phyloP scores from a whole-genome alignment of 2,329 filamentous ascomycete genomes.

The Nannizziopsis barbatae region DNA sequence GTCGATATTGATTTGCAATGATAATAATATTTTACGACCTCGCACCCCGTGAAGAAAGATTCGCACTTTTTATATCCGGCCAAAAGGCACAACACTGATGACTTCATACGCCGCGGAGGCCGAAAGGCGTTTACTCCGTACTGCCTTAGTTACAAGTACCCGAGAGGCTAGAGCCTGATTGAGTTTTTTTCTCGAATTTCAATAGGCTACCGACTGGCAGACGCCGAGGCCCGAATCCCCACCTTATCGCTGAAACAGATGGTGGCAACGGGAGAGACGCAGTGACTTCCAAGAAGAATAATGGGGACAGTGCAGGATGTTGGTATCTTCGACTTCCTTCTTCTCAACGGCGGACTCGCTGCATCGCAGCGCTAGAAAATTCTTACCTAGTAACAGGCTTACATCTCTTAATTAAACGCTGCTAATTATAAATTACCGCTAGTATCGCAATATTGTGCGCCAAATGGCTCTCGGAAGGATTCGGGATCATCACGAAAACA shows the following conservation, averaged over 20 bases:
- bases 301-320: too few species aligned
- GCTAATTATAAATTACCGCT: conserved; percentile 7
- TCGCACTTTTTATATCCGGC: neutral
- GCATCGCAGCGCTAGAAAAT: too few species aligned
- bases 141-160: neutral
- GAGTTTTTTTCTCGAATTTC: too few species aligned
- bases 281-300: too few species aligned
- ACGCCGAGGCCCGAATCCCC: too few species aligned
- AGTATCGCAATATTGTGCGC: neutral
- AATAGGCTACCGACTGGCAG: too few species aligned
- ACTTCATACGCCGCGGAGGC: conserved; percentile 3
- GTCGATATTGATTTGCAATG: neutral
- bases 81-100: conserved; percentile 2
- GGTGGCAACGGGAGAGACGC: too few species aligned
- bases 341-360: too few species aligned
- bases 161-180: neutral
- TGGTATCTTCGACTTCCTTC: too few species aligned
- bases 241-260: too few species aligned
- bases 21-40: neutral
- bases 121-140: too few species aligned
- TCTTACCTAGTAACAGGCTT: too few species aligned
- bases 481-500: conserved; percentile 1
- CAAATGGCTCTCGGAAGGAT: conserved; percentile 3
- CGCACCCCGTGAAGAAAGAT: neutral
- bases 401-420: neutral